Evolutionary conservation across 2,329 filamentous ascomycete species (phyloP), one percentile per base, ranked within the genome.

Genomic region (Penicillium sp.): DNA sequence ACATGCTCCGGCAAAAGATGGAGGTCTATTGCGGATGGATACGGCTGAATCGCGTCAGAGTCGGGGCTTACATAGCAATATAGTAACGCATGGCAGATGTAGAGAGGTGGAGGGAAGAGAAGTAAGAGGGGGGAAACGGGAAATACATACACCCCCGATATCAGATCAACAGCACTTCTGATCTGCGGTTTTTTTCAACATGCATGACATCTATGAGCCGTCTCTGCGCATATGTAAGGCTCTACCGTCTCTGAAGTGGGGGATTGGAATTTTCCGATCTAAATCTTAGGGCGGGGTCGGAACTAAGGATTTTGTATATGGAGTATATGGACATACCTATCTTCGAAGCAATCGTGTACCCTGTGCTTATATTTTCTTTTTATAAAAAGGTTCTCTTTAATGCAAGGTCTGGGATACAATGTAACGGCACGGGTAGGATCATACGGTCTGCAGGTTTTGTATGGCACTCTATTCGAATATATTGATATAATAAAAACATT

Each of bases 171-270:
- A 26, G 11, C 4, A 26, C 11, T 28, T 38, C n/a, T 26, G 45
- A 48, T 38, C 45, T 48, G 33, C 45, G 16, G 22, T 6, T 26
- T 37, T 38, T 22, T 51, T 63, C 57, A 63, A 59, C 55, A 61
- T 61, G 61, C 61, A 63, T 59, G 59, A 58, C 62, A 64, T 59
- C 31, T 46, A n/a, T n/a, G n/a, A 31, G 37, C 47, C 28, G 42
- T 36, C 33, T 36, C 30, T 53, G 50, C 17, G 37, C 53, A 28
- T 57, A 46, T 11, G 9, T n/a, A 45, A 44, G 42, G 16, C 36
- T 31, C 33, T 35, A 16, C 10, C 41, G 17, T 28, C 16, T 40
- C 35, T 22, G 28, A 47, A 43, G 49, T 51, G 53, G 46, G 41
- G 48, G 50, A 46, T 38, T 45, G 36, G 42, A 43, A 22, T 44